Percentiles rank a stretch among this genome's conserved stretches.
phyloP scores from a whole-genome alignment of 805 yeast species.

The Pichia scutulata region DNA sequence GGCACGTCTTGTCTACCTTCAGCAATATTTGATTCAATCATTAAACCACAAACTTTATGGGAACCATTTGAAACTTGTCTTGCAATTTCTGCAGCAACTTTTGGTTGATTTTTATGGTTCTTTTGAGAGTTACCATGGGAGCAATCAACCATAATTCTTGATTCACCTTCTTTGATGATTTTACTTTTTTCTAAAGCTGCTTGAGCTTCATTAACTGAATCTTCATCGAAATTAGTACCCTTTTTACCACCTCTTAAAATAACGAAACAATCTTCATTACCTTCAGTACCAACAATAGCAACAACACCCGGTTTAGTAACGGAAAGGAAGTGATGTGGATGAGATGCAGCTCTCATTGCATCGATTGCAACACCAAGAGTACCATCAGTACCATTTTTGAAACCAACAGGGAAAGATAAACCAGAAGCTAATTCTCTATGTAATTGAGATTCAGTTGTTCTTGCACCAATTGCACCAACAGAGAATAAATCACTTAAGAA shows the following conservation, averaged over 20 bases:
- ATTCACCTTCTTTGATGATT: conserved; percentile 30
- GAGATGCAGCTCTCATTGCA: conserved; percentile 86
- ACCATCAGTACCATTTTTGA: conserved; percentile 98
- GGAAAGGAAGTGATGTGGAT: conserved; percentile 88
- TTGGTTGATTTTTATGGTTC: conserved; percentile 88
- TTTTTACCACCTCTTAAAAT: conserved; percentile 93
- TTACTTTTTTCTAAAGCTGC: conserved; percentile 44
- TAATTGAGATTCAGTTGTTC: conserved; percentile 96
- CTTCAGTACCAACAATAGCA: conserved; percentile 93
- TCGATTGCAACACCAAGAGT: conserved; percentile 89
- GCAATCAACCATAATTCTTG: conserved; percentile 91
- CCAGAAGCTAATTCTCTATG: conserved; percentile 98
- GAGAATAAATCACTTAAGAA: conserved; percentile 88
- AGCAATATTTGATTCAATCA: conserved; percentile 89
- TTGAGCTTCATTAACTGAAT: conserved; percentile 60
- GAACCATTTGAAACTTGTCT: conserved; percentile 76
- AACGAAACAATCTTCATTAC: conserved; percentile 83
- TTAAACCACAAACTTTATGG: conserved; percentile 75
- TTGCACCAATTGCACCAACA: conserved; percentile 97
- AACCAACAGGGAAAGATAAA: conserved; percentile 94
- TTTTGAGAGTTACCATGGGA: conserved; percentile 94
- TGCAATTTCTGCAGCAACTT: conserved; percentile 69
- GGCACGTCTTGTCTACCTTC: conserved; percentile 95
- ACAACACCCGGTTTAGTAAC: conserved; percentile 96
- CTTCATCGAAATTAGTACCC: conserved; percentile 84